phyloP scores from a whole-genome alignment of 345 rosid genomes.

The Citrus unshiu region DNA sequence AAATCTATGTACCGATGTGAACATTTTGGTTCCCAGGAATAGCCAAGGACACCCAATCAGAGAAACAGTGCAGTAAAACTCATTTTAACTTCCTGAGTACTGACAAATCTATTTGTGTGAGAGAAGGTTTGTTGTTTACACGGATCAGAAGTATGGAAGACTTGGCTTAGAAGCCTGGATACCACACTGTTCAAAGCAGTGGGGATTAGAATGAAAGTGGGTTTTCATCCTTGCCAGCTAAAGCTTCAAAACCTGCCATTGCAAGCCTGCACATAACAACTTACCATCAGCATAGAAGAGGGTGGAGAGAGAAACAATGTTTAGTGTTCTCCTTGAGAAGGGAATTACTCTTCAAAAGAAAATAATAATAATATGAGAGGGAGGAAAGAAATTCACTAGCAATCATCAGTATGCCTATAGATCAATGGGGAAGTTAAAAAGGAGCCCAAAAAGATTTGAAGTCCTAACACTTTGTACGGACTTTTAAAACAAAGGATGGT shows the following conservation, averaged over 20 bases:
- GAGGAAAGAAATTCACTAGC: neutral
- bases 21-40: neutral
- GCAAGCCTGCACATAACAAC: slow-evolving; percentile 44
- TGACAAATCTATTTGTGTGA: neutral
- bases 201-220: slow-evolving; percentile 20
- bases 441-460: neutral
- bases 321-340: neutral
- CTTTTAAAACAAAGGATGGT: neutral
- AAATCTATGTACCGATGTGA: neutral
- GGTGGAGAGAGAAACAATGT: neutral
- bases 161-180: slow-evolving; percentile 9
- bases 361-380: neutral
- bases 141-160: slow-evolving; percentile 11
- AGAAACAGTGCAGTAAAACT: neutral
- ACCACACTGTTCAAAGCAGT: neutral
- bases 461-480: neutral
- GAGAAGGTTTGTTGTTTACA: slow-evolving; percentile 8
- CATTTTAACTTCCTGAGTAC: neutral
- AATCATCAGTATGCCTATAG: neutral
- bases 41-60: neutral
- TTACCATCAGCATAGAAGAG: slow-evolving; percentile 2
- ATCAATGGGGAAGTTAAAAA: neutral
- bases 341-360: neutral
- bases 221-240: slow-evolving; percentile 30
- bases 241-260: slow-evolving; percentile 28